Conservation (phyloP, 176 grass and related monocot genomes). For the Avena atlantica region DNA sequence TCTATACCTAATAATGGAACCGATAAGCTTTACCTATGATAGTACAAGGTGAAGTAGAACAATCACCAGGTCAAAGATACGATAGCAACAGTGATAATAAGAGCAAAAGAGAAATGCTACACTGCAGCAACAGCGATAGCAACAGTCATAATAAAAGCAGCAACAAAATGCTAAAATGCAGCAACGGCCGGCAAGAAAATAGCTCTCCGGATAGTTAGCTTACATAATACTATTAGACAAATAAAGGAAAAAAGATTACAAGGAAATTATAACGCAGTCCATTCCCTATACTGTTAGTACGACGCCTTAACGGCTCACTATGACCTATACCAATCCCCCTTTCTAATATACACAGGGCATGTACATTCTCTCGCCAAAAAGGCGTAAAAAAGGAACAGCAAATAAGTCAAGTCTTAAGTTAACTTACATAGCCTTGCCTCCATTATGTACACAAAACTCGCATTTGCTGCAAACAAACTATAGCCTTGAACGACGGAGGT, state of each 20-base stretch:
- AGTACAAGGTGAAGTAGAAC: neutral
- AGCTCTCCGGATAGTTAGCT: neutral
- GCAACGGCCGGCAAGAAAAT: neutral
- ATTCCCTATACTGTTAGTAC: slow-evolving; percentile 40
- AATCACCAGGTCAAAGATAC: too few relatives aligned
- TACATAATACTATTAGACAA: neutral
- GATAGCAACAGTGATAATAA: too few relatives aligned
- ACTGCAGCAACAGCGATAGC: neutral
- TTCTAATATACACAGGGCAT: slow-evolving; percentile 55
- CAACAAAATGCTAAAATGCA: neutral
- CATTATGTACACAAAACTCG: slow-evolving; percentile 71
- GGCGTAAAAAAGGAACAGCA: slow-evolving; percentile 37
- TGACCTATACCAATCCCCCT: slow-evolving; percentile 19
- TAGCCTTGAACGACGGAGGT: slow-evolving; percentile 80
- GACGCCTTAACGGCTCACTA: slow-evolving; percentile 38
- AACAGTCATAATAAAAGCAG: neutral
- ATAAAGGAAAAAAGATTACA: slow-evolving; percentile 1
- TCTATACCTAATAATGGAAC: neutral
- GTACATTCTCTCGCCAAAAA: slow-evolving; percentile 50
- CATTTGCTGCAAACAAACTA: slow-evolving; percentile 48
- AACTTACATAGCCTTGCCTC: slow-evolving; percentile 58
- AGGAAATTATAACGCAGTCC: slow-evolving; percentile 16
- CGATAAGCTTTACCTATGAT: neutral
- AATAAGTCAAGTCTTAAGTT: slow-evolving; percentile 32
- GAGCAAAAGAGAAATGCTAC: neutral